phyloP scores from a whole-genome alignment of 805 yeast species.

The Kazachstania bromeliacearum region DNA sequence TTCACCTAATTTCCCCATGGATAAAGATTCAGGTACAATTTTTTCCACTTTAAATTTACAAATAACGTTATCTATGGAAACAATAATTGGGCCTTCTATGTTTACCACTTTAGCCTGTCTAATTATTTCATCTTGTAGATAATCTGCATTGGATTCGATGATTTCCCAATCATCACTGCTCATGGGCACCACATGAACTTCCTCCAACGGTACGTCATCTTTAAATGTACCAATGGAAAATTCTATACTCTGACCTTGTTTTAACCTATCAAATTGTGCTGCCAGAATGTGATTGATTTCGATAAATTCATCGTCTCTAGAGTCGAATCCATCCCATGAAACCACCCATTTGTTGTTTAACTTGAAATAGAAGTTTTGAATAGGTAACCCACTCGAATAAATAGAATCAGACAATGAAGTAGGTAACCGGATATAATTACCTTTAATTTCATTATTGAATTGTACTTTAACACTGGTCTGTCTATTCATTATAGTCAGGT shows the following conservation, averaged over 20 bases:
- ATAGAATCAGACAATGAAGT: conserved; percentile 5
- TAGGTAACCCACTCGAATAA: conserved; percentile 3
- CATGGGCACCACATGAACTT: conserved; percentile 69
- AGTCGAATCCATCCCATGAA: conserved; percentile 12
- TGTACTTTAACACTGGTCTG: no score
- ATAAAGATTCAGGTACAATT: conserved; percentile 33
- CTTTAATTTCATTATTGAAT: conserved; percentile 11
- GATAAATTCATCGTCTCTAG: conserved; percentile 9
- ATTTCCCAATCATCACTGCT: conserved; percentile 83
- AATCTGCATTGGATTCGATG: conserved; percentile 71
- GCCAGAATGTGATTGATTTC: conserved; percentile 24
- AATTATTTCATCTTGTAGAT: conserved; percentile 62
- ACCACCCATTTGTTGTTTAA: conserved; percentile 3
- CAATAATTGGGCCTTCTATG: conserved; percentile 47
- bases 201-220: conserved; percentile 33
- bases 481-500: no score
- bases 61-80: conserved; percentile 52
- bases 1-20: conserved; percentile 46
- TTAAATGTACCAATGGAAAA: conserved; percentile 11
- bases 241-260: conserved; percentile 3
- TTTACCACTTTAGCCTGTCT: conserved; percentile 75
- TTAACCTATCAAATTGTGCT: neutral
- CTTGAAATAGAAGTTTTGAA: conserved; percentile 7
- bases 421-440: conserved; percentile 26
- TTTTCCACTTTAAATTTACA: conserved; percentile 50